Evolutionary conservation across 768 basidiomycete species (phyloP).

Genomic region (Auricularia sp.): DNA sequence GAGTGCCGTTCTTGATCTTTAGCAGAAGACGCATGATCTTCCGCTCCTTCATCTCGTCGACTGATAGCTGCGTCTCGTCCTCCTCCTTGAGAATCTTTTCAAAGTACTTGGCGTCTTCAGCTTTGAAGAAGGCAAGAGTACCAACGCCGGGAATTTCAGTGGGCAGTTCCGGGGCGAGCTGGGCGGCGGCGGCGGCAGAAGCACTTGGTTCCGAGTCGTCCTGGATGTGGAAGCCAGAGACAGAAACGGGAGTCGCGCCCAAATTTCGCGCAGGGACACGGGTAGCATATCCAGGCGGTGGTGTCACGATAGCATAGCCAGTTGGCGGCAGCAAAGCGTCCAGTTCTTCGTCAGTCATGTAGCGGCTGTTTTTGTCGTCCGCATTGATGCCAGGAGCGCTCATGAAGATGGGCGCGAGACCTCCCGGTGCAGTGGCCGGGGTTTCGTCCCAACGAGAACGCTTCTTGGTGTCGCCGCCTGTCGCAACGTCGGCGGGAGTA

Average conservation of each 20-base stretch:
- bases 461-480: constrained; percentile 47
- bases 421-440: constrained; percentile 49
- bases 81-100: constrained; percentile 93
- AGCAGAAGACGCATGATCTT: constrained; percentile 97
- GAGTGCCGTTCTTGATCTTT: constrained; percentile 99
- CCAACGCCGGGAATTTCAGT: constrained; percentile 98
- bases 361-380: constrained; percentile 94
- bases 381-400: constrained; percentile 68
- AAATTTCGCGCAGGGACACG: constrained; percentile 47
- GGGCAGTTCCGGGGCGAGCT: constrained; percentile 85
- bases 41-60: constrained; percentile 98
- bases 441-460: constrained; percentile 97
- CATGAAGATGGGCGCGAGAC: constrained; percentile 75
- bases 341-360: constrained; percentile 91
- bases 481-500: constrained; percentile 59
- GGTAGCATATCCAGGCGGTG: constrained; percentile 89
- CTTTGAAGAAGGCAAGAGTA: constrained; percentile 94
- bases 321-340: constrained; percentile 77
- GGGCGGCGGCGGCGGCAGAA: constrained; percentile 79
- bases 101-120: constrained; percentile 97
- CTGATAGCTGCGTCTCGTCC: constrained; percentile 83
- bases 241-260: constrained; percentile 37
- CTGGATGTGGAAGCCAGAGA: constrained; percentile 90
- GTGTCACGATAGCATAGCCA: constrained; percentile 87
- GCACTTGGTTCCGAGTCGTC: constrained; percentile 81